Evolutionary conservation across 1,284 basidiomycete species (phyloP).

Genomic region (Sphagnurus paluster): DNA sequence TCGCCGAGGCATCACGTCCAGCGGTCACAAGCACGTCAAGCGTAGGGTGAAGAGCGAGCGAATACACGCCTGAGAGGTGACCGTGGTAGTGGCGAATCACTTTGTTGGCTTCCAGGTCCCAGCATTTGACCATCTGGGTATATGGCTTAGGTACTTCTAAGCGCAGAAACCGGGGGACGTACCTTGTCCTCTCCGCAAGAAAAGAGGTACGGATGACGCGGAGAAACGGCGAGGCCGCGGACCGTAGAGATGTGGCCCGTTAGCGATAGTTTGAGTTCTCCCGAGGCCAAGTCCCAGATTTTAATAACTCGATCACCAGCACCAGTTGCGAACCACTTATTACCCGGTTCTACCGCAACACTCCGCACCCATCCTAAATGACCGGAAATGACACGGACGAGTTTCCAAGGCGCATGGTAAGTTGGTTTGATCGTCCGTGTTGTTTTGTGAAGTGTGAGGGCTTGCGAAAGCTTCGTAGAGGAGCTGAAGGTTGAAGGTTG

Average conservation of each 20-base stretch:
- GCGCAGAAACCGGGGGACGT: constrained; percentile 8
- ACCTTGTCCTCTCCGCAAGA: constrained; percentile 98
- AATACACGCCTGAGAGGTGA: constrained; percentile 95
- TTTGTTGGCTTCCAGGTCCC: constrained; percentile 99
- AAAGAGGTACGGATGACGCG: constrained; percentile 95
- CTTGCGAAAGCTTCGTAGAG: constrained; percentile 73
- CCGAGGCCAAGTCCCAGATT: constrained; percentile 98
- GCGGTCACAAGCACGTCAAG: constrained; percentile 94
- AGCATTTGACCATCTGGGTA: constrained; percentile 95
- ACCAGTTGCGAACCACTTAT: constrained; percentile 98
- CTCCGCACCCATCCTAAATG: constrained; percentile 99
- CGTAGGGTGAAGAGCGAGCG: constrained; percentile 89
- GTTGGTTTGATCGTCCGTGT: constrained; percentile 91
- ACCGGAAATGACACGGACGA: constrained; percentile 95
- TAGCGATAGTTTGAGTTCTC: constrained; percentile 92
- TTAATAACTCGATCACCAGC: constrained; percentile 98
- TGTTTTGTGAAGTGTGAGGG: constrained; percentile 87
- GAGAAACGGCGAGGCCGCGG: constrained; percentile 89
- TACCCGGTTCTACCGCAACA: constrained; percentile 95
- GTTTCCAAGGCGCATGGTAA: constrained; percentile 96
- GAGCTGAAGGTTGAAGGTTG: constrained; percentile 69
- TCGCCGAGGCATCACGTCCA: constrained; percentile 92
- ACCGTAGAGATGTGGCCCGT: constrained; percentile 99
- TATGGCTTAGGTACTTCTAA: constrained; percentile 4
- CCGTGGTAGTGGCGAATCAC: constrained; percentile 99